Evolutionary conservation across 2,329 filamentous ascomycete genomes (phyloP), one percentile per base, ranked within the genome.

Genomic region (Fonsecaea monophora): DNA sequence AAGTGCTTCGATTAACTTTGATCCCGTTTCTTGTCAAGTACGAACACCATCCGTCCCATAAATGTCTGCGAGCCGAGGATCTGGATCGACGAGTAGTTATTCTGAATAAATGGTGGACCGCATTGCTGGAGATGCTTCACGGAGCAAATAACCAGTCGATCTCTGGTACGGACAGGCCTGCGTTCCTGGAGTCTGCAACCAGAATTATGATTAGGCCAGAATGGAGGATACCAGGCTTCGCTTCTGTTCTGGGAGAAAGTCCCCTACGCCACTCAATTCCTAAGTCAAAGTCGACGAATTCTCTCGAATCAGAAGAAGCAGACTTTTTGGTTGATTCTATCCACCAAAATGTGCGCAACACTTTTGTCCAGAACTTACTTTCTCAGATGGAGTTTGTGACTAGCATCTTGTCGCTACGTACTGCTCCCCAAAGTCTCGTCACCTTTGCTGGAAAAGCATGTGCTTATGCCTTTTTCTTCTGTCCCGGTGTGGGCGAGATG

Each of bases 391-490:
- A 87, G 1, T 90, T 95, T 70, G 90, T 93, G n/a, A 89, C 96
- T 6, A 92, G 95, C 62, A 94, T 92, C 75, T 90, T 97, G 88
- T 93, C 92, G 15, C 82, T 92, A 73, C 87, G 92, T 57, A 90
- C 92, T 74, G 87, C 88, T 9, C 86, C 87, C 45, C 86, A 87
- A 48, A 90, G 87, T 72, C 78, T 93, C 66, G 91, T 97, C 65
- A 90, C 90, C 35, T 97, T 97, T 76, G 92, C 92, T 62, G 94
- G 92, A 67, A 96, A 95, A 78, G 92, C 92, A 3, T 94, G 91
- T 74, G 93, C 94, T 1, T 97, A 96, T 77, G 93, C 92, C 35
- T 97, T 96, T 78, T 95, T 94, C 80, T 97, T 96, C 74, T 94
- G 92, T 34, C 92, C 92, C 0, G 92, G 92, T 4, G 87, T 96